Evolutionary conservation across 805 yeast genomes (phyloP).

Genomic region (Wickerhamomyces rabaulensis): DNA sequence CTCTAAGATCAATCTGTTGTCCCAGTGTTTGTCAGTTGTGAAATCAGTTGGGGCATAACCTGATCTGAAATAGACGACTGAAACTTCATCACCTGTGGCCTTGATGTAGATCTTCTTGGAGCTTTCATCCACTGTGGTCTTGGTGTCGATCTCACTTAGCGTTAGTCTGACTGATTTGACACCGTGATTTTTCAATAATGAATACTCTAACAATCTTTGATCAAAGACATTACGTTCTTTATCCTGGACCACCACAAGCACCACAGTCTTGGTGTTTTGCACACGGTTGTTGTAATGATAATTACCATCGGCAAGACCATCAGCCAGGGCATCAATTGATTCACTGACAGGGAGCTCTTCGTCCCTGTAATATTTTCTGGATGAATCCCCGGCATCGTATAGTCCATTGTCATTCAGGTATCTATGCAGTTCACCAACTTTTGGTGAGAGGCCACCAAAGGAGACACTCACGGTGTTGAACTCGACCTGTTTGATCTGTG

Average conservation of each 20-base stretch:
- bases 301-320: conserved; percentile 66
- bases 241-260: conserved; percentile 78
- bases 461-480: conserved; percentile 95
- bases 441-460: conserved; percentile 84
- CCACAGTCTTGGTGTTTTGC: conserved; percentile 37
- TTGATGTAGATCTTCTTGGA: conserved; percentile 46
- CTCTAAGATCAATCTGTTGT: conserved; percentile 68
- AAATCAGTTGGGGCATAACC: conserved; percentile 88
- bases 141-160: conserved; percentile 48
- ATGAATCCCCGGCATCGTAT: conserved; percentile 39
- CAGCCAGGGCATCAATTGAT: conserved; percentile 57
- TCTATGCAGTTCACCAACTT: conserved; percentile 71
- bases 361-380: conserved; percentile 38
- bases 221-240: conserved; percentile 87
- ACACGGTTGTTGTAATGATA: conserved; percentile 40
- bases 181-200: conserved; percentile 49
- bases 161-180: conserved; percentile 63
- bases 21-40: conserved; percentile 65
- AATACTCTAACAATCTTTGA: conserved; percentile 79
- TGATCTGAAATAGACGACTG: conserved; percentile 85
- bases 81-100: conserved; percentile 61
- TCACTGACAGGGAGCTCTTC: conserved; percentile 59
- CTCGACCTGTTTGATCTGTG: conserved; percentile 82
- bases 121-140: conserved; percentile 34
- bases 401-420: conserved; percentile 55